Conservation (phyloP, 129 eudicot species). For the Flaveria robusta region DNA sequence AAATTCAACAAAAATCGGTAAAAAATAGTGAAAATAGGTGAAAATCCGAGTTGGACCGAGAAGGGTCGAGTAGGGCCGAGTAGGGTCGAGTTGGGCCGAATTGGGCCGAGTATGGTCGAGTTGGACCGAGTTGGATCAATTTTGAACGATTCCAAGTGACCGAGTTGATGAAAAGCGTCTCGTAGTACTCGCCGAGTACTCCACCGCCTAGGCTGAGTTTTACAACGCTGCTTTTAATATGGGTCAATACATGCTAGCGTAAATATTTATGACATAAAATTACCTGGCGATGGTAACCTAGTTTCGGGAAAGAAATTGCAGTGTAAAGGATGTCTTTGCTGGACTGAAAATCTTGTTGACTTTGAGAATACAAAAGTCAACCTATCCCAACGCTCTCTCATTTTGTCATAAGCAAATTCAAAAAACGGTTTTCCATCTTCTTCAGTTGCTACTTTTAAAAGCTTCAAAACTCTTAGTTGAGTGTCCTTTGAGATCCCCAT, state of each 20-base stretch:
- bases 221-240: too few relatives aligned
- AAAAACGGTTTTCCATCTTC: slow-evolving; percentile 53
- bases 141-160: too few relatives aligned
- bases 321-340: slow-evolving; percentile 52
- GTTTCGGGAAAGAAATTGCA: slow-evolving; percentile 55
- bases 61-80: too few relatives aligned
- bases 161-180: too few relatives aligned
- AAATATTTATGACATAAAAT: not conserved
- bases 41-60: too few relatives aligned
- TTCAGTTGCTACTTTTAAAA: slow-evolving; percentile 51
- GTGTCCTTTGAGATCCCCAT: slow-evolving; percentile 67
- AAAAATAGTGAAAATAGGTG: too few relatives aligned
- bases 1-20: too few relatives aligned
- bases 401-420: slow-evolving; percentile 45
- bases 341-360: slow-evolving; percentile 62
- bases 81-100: too few relatives aligned
- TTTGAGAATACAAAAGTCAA: slow-evolving; percentile 40
- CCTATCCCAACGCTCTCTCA: slow-evolving; percentile 64
- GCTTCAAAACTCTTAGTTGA: slow-evolving; percentile 71
- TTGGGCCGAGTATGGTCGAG: too few relatives aligned
- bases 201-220: too few relatives aligned
- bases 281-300: slow-evolving; percentile 83
- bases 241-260: not conserved
- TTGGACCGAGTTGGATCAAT: too few relatives aligned
- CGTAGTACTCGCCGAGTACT: too few relatives aligned